Conservation (phyloP, 805 yeast genomes). For the Metschnikowia colocasiae region DNA sequence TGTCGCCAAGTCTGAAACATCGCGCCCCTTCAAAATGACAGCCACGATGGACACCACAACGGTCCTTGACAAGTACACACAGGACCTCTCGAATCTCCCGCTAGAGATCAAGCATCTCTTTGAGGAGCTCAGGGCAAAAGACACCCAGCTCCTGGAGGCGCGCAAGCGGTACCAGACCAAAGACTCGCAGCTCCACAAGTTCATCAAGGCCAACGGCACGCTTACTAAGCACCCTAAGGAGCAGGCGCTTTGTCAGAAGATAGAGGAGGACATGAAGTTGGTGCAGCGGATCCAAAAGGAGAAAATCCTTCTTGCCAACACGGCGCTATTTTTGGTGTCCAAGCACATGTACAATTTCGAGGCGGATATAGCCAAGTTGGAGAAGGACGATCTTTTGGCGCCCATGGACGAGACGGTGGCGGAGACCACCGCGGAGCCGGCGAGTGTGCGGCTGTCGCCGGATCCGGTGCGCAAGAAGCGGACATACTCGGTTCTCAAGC, state of each 20-base stretch:
- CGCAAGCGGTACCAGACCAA: constrained; percentile 63
- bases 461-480: constrained; percentile 18
- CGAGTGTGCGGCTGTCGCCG: constrained; percentile 13
- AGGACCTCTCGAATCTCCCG: constrained; percentile 77
- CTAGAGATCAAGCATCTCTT: constrained; percentile 78
- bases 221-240: constrained; percentile 80
- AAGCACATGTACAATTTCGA: constrained; percentile 74
- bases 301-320: constrained; percentile 75
- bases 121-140: constrained; percentile 73
- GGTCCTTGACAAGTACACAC: constrained; percentile 44
- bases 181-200: constrained; percentile 80
- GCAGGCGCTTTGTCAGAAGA: constrained; percentile 56
- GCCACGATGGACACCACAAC: constrained; percentile 83
- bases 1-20: not conserved
- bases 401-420: constrained; percentile 33
- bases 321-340: constrained; percentile 72
- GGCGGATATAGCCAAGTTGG: constrained; percentile 69
- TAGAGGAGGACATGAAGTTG: constrained; percentile 61
- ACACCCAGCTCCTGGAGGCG: constrained; percentile 59
- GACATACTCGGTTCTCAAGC: constrained; percentile 15
- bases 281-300: constrained; percentile 67
- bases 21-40: not conserved
- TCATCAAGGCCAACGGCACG: constrained; percentile 79
- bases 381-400: constrained; percentile 76
- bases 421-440: constrained; percentile 10